These are phyloP conservation scores for Penstemon davidsonii DNA, from an alignment of 257 asterid species.

Conservation along the genomic window DNA sequence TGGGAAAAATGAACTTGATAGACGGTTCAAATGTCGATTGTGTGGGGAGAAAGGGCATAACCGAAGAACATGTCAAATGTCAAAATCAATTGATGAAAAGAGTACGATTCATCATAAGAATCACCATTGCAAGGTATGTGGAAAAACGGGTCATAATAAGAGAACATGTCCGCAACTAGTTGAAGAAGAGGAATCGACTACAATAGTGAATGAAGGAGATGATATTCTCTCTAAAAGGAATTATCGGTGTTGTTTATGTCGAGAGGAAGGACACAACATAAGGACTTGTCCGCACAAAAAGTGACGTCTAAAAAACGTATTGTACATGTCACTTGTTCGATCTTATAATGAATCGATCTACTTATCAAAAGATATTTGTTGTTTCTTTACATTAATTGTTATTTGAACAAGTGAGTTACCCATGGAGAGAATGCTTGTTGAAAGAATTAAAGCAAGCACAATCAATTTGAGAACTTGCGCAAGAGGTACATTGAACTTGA, in stretches of 20 bases:
- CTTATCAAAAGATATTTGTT: too few relatives aligned
- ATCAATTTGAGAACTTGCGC: not conserved
- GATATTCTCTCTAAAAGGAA: conserved; percentile 29
- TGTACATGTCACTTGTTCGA: not conserved
- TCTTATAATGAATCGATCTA: too few relatives aligned
- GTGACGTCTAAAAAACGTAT: conserved; percentile 18
- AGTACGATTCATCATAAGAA: conserved; percentile 30
- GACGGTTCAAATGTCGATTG: conserved; percentile 60
- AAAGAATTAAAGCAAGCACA: not conserved
- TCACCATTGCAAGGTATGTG: conserved; percentile 67
- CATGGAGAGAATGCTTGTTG: not conserved
- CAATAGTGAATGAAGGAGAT: conserved; percentile 24
- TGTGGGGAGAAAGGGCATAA: conserved; percentile 93
- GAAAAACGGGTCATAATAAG: conserved; percentile 65
- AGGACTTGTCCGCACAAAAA: conserved; percentile 58
- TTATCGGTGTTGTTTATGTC: conserved; percentile 49
- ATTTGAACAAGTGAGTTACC: conserved; percentile 1
- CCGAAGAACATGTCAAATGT: conserved; percentile 70
- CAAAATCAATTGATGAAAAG: conserved; percentile 37
- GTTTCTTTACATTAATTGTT: too few relatives aligned
- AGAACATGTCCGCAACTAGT: conserved; percentile 63
- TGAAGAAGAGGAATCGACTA: conserved; percentile 29
- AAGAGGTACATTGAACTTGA: too few relatives aligned
- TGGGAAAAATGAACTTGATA: conserved; percentile 33
- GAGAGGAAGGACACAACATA: conserved; percentile 52